Evolutionary conservation across 23 red algal species (phyloP).

Genomic region (Gracilaria gracilis): DNA sequence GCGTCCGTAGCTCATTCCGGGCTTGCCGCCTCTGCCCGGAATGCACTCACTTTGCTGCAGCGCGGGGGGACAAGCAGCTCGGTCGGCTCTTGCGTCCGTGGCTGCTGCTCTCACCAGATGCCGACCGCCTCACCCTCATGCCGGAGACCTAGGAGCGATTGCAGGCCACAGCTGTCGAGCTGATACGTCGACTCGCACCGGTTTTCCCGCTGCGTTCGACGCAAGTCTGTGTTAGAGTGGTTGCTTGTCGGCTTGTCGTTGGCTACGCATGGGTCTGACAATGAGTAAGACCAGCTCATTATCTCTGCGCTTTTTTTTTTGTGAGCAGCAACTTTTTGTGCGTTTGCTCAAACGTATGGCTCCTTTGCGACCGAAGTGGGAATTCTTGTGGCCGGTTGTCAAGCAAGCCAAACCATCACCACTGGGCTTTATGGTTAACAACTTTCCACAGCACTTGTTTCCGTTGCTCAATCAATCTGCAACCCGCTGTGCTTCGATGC

Average conservation of each 20-base stretch:
- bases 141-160: too few relatives aligned
- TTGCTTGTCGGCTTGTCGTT: constrained; percentile 30
- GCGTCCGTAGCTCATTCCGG: too few relatives aligned
- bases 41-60: too few relatives aligned
- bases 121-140: too few relatives aligned
- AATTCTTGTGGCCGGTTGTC: constrained; percentile 11
- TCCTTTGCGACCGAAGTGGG: background rate
- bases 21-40: too few relatives aligned
- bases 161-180: too few relatives aligned
- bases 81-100: too few relatives aligned
- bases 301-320: constrained; percentile 36
- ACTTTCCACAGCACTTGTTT: background rate
- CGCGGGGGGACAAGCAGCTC: too few relatives aligned
- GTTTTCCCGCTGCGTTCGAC: too few relatives aligned
- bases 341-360: background rate
- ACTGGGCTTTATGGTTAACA: constrained; percentile 4
- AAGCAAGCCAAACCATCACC: constrained; percentile 20
- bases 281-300: constrained; percentile 49
- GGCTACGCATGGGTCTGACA: background rate
- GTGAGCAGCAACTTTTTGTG: constrained; percentile 7
- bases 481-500: background rate
- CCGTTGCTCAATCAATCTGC: background rate
- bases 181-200: too few relatives aligned
- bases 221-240: constrained; percentile 37
- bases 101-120: too few relatives aligned